Evolutionary conservation across 2,329 filamentous ascomycete genomes (phyloP).

Genomic region (Exophiala sp.): DNA sequence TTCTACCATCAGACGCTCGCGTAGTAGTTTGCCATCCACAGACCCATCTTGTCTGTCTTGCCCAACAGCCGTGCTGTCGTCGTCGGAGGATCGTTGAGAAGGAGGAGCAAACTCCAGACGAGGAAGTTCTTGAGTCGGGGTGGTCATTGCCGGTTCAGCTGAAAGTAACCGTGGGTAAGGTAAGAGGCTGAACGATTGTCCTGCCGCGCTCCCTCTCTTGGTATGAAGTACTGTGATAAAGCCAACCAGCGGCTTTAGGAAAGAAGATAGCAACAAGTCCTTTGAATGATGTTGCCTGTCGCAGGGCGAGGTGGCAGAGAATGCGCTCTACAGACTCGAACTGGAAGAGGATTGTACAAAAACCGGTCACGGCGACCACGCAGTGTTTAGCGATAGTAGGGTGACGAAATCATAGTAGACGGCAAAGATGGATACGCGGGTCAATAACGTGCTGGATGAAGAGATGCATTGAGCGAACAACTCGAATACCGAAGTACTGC

Average conservation of each 20-base stretch:
- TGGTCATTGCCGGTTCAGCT: conserved; percentile 31
- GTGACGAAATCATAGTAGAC: neutral
- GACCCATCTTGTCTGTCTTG: conserved; percentile 33
- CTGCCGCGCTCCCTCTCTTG: conserved; percentile 1
- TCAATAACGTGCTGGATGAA: neutral
- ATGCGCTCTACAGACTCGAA: too few relatives aligned
- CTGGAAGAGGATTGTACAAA: neutral
- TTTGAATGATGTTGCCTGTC: neutral
- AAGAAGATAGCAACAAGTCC: conserved; percentile 1
- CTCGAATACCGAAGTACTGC: neutral
- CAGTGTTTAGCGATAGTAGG: neutral
- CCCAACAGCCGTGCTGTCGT: conserved; percentile 28
- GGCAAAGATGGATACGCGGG: neutral
- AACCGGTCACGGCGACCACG: neutral
- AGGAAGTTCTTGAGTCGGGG: conserved; percentile 32
- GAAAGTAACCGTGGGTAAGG: neutral
- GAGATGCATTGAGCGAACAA: neutral
- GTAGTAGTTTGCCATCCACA: conserved; percentile 29
- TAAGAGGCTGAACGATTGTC: neutral
- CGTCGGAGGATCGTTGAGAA: conserved; percentile 24
- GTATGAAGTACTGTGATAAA: conserved; percentile 2
- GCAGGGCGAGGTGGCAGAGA: neutral
- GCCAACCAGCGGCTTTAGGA: conserved; percentile 15
- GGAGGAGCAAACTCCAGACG: conserved; percentile 29
- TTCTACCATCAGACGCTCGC: conserved; percentile 46